Percentiles rank a stretch among this genome's conserved stretches.
phyloP scores from a whole-genome alignment of 2,329 filamentous ascomycete genomes.

The Endoconidiophora polonica region DNA sequence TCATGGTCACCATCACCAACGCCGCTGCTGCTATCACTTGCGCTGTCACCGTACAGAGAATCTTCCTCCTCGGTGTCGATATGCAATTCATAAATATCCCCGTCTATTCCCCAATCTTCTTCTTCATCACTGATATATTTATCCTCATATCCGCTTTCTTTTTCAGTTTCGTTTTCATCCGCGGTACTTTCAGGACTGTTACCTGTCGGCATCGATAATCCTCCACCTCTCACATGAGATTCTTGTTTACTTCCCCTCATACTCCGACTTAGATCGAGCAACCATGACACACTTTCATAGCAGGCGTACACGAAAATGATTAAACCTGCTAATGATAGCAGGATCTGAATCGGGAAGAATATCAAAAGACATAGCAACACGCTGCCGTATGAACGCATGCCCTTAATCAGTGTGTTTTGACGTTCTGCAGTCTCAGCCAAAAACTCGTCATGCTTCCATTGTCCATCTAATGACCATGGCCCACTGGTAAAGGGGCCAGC shows the following conservation, averaged over 20 bases:
- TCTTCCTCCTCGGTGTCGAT: slow-evolving; percentile 4
- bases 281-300: slow-evolving; percentile 3
- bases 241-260: too few species aligned
- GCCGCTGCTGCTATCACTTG: slow-evolving; percentile 19
- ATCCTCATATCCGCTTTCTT: slow-evolving; percentile 13
- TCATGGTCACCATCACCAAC: slow-evolving; percentile 15
- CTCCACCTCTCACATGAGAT: too few species aligned
- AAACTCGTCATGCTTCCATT: slow-evolving; percentile 1
- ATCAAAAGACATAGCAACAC: slow-evolving; percentile 6
- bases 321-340: slow-evolving; percentile 3
- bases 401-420: slow-evolving; percentile 1
- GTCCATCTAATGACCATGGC: not conserved
- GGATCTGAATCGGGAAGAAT: slow-evolving; percentile 9
- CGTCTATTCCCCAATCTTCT: slow-evolving; percentile 18
- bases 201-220: not conserved
- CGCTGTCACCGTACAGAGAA: slow-evolving; percentile 17
- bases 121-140: slow-evolving; percentile 17
- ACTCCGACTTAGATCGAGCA: not conserved
- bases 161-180: slow-evolving; percentile 18
- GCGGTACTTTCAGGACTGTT: not conserved
- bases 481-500: not conserved
- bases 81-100: slow-evolving; percentile 16
- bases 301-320: slow-evolving; percentile 1
- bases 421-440: not conserved
- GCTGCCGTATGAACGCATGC: slow-evolving; percentile 7